A percentile compares a stretch with the other conserved stretches of the same genome.
Evolutionary conservation across 2,329 filamentous ascomycete species (phyloP).

Genomic region (Torrubiellomyces zombiae): DNA sequence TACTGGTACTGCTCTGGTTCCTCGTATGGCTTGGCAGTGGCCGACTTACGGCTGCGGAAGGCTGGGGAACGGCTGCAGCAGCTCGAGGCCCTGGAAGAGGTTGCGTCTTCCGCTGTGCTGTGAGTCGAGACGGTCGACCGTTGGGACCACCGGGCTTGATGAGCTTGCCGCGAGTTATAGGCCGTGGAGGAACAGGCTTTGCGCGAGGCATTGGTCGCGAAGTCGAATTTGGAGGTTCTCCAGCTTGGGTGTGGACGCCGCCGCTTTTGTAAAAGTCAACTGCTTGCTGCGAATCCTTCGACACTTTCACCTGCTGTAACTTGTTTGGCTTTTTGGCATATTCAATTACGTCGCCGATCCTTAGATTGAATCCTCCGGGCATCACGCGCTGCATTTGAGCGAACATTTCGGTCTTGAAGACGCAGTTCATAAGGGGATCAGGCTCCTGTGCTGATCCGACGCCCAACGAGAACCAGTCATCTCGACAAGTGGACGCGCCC

Average conservation of each 20-base stretch:
- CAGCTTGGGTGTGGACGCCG: slow-evolving; percentile 69
- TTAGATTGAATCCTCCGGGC: slow-evolving; percentile 64
- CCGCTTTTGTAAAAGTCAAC: slow-evolving; percentile 90
- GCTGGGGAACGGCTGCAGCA: slow-evolving; percentile 18
- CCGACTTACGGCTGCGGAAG: slow-evolving; percentile 14
- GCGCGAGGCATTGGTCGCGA: slow-evolving; percentile 76
- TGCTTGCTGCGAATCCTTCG: slow-evolving; percentile 66
- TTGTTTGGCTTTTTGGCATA: slow-evolving; percentile 98
- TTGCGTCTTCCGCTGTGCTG: slow-evolving; percentile 28
- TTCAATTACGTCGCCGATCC: slow-evolving; percentile 71
- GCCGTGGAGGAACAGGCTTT: slow-evolving; percentile 71
- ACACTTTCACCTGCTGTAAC: slow-evolving; percentile 68
- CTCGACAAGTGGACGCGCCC: slow-evolving; percentile 61
- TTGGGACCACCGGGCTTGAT: slow-evolving; percentile 80
- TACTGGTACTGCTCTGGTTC: slow-evolving; percentile 34
- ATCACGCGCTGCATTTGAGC: slow-evolving; percentile 74
- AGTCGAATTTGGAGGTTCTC: slow-evolving; percentile 66
- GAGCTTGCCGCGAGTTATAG: slow-evolving; percentile 85
- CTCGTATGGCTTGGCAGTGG: slow-evolving; percentile 33
- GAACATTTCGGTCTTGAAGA: slow-evolving; percentile 95
- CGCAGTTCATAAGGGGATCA: slow-evolving; percentile 82
- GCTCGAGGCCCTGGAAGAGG: slow-evolving; percentile 20
- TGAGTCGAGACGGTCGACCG: slow-evolving; percentile 60
- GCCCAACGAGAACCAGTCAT: slow-evolving; percentile 94
- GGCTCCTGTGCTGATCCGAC: slow-evolving; percentile 81